Percentiles rank a stretch among this genome's conserved stretches.
Evolutionary conservation across 2,329 filamentous ascomycete species (phyloP).

Genomic region (Pleomassaria siparia): DNA sequence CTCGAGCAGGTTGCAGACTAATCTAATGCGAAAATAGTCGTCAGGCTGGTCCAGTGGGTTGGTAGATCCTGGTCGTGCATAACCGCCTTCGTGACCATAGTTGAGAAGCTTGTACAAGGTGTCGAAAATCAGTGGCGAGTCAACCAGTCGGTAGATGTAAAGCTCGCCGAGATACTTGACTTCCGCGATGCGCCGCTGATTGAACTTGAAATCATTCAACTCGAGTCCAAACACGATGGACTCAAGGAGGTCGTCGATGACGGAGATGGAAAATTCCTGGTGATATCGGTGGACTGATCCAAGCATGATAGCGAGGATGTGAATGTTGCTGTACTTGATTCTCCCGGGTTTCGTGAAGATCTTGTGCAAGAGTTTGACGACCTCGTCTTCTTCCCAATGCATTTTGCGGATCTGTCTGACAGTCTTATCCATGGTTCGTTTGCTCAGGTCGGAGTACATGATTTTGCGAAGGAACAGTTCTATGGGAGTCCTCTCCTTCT

Average conservation of each 20-base stretch:
- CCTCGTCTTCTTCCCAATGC: constrained; percentile 94
- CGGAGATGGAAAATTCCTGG: constrained; percentile 82
- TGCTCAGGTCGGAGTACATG: constrained; percentile 90
- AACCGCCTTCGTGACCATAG: constrained; percentile 82
- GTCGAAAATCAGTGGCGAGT: constrained; percentile 94
- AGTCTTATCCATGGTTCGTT: constrained; percentile 89
- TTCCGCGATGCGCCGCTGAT: constrained; percentile 90
- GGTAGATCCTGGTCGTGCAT: constrained; percentile 73
- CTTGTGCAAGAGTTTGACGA: constrained; percentile 78
- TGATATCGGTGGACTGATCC: constrained; percentile 90
- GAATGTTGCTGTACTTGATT: constrained; percentile 96
- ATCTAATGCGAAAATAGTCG: constrained; percentile 92
- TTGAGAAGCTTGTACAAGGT: constrained; percentile 92
- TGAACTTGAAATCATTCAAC: constrained; percentile 96
- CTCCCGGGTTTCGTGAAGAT: constrained; percentile 96
- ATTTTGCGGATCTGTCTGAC: constrained; percentile 92
- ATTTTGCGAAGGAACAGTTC: constrained; percentile 92
- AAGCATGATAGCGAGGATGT: constrained; percentile 86
- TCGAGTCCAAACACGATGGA: constrained; percentile 85
- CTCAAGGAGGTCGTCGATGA: constrained; percentile 90
- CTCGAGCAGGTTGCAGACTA: constrained; percentile 86
- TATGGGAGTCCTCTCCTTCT: constrained; percentile 92
- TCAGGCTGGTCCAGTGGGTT: constrained; percentile 84
- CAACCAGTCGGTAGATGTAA: constrained; percentile 96
- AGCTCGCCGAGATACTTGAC: constrained; percentile 95